These are phyloP conservation scores for Mycothermus thermophilus DNA, from an alignment of 495 filamentous ascomycete genomes.

Conservation along the genomic window DNA sequence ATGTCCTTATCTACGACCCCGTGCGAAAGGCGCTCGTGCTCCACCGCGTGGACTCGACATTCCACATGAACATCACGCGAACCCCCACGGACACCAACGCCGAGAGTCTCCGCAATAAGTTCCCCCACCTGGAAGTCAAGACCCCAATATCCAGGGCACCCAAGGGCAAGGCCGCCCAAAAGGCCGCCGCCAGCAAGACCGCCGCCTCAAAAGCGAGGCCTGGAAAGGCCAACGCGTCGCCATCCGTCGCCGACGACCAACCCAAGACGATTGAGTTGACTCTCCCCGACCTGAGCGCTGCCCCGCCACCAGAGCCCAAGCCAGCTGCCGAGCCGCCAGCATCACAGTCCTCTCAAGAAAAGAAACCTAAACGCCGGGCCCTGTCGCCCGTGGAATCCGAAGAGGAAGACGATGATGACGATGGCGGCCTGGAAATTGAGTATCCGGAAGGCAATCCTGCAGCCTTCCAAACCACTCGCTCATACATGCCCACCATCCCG, in stretches of 20 bases:
- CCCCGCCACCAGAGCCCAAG: too few relatives aligned
- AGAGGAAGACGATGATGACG: conserved; percentile 32
- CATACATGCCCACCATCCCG: conserved; percentile 25
- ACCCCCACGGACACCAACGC: conserved; percentile 27
- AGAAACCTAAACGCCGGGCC: conserved; percentile 13
- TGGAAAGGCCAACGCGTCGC: not conserved
- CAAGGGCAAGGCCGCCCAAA: conserved; percentile 10
- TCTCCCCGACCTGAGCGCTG: conserved; percentile 10
- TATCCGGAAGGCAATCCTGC: conserved; percentile 27
- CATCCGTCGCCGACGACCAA: conserved; percentile 7
- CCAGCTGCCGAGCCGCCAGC: conserved; percentile 4
- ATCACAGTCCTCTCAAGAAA: conserved; percentile 5
- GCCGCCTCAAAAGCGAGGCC: conserved; percentile 13
- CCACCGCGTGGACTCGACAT: conserved; percentile 43
- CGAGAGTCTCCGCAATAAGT: conserved; percentile 27
- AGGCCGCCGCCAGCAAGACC: conserved; percentile 12
- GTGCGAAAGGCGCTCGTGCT: conserved; percentile 39
- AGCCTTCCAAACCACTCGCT: conserved; percentile 12
- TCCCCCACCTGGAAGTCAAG: conserved; percentile 28
- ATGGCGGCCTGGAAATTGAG: conserved; percentile 31
- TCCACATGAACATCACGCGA: conserved; percentile 42
- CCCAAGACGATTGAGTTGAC: conserved; percentile 9
- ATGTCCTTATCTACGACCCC: conserved; percentile 42
- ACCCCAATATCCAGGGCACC: conserved; percentile 4
- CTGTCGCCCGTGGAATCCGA: conserved; percentile 16